Evolutionary conservation across 495 filamentous ascomycete species (phyloP).

Genomic region (Daldinia loculata): DNA sequence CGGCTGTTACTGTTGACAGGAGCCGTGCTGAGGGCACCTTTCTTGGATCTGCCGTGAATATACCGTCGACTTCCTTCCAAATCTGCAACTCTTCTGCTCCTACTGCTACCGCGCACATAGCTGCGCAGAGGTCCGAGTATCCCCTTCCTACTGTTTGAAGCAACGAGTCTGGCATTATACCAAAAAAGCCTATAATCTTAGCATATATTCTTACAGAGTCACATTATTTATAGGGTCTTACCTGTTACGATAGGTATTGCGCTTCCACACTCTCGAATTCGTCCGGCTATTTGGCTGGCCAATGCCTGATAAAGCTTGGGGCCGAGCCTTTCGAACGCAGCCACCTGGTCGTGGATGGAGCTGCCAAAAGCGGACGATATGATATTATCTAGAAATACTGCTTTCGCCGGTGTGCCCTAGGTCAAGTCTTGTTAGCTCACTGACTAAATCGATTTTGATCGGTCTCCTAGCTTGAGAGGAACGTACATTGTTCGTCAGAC

Average conservation of each 20-base stretch:
- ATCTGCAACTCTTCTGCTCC: conserved; percentile 60
- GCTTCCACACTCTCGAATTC: conserved; percentile 39
- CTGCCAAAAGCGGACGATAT: conserved; percentile 46
- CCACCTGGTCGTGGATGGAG: conserved; percentile 42
- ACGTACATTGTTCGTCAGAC: conserved; percentile 48
- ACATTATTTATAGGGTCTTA: conserved; percentile 7
- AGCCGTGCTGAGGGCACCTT: conserved; percentile 61
- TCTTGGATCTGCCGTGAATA: conserved; percentile 65
- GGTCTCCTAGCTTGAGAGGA: neutral
- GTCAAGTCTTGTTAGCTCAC: conserved; percentile 1
- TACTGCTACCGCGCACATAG: conserved; percentile 58
- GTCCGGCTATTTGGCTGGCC: conserved; percentile 43
- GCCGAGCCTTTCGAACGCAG: conserved; percentile 41
- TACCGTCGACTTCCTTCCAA: conserved; percentile 67
- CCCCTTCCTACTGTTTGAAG: conserved; percentile 58
- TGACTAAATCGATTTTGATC: neutral
- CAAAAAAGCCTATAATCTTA: conserved; percentile 59
- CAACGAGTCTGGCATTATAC: conserved; percentile 58
- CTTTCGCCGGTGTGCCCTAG: conserved; percentile 47
- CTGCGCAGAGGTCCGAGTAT: conserved; percentile 64
- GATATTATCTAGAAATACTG: conserved; percentile 49
- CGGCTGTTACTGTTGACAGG: conserved; percentile 58
- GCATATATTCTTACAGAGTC: conserved; percentile 37
- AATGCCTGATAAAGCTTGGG: conserved; percentile 49
- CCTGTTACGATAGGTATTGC: conserved; percentile 48